A percentile compares a stretch with the other conserved stretches of the same genome.
These are phyloP conservation scores for Rhodotorula taiwanensis DNA, from an alignment of 768 basidiomycete species.

Conservation along the genomic window DNA sequence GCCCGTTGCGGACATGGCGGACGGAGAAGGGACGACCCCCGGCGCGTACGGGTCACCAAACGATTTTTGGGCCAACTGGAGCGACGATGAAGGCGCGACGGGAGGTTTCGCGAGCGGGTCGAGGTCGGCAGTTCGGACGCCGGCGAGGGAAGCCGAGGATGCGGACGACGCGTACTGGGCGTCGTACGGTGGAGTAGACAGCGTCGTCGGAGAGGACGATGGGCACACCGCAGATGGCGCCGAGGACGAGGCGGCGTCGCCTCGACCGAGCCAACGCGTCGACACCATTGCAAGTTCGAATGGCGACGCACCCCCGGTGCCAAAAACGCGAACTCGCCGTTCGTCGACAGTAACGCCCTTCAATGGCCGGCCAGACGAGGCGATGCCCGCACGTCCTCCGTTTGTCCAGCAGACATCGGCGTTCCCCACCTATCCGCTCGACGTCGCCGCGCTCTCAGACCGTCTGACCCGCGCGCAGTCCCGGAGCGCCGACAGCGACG, in stretches of 20 bases:
- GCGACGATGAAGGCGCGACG: conserved; percentile 4
- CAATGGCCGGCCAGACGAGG: no score
- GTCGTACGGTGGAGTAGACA: conserved; percentile 2
- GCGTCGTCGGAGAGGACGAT: not conserved
- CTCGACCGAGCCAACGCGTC: not conserved
- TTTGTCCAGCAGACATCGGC: not conserved
- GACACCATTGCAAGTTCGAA: not conserved
- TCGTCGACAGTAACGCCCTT: conserved; percentile 1
- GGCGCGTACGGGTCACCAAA: conserved; percentile 15
- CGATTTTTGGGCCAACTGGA: conserved; percentile 28
- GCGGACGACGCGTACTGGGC: conserved; percentile 19
- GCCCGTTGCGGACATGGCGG: conserved; percentile 10
- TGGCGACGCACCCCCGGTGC: not conserved
- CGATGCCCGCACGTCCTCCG: no score
- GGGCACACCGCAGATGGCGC: no score
- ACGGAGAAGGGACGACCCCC: conserved; percentile 19
- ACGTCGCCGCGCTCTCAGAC: no score
- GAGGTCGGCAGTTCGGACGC: not conserved
- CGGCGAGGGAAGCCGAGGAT: not conserved
- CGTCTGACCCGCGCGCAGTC: no score
- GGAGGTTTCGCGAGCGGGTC: not conserved
- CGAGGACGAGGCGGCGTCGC: not conserved
- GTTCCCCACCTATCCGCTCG: no score
- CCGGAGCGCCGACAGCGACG: no score
- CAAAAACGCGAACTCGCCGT: not conserved